These are phyloP conservation scores for Aristolochia californica DNA, from an alignment of 164 flowering plant species.

Conservation along the genomic window DNA sequence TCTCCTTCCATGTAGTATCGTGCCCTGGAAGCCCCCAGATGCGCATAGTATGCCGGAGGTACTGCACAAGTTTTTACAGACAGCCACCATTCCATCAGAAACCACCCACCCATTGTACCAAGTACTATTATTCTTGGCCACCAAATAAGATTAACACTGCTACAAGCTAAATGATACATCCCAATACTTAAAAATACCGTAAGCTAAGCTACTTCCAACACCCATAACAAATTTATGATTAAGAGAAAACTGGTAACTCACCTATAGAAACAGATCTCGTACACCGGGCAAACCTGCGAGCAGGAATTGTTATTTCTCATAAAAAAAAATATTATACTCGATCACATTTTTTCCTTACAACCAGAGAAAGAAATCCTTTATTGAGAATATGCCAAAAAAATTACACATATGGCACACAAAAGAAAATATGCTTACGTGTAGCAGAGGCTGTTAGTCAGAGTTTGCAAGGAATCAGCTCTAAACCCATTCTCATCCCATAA, in stretches of 20 bases:
- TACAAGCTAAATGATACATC: background rate
- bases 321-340: background rate
- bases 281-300: slow-evolving; percentile 73
- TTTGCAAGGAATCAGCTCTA: slow-evolving; percentile 47
- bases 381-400: background rate
- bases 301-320: background rate
- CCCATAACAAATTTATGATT: background rate
- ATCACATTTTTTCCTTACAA: background rate
- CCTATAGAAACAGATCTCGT: slow-evolving; percentile 85
- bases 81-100: background rate
- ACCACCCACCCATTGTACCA: background rate
- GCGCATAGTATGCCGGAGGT: slow-evolving; percentile 87
- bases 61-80: slow-evolving; percentile 32
- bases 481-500: slow-evolving; percentile 66
- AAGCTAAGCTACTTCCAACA: background rate
- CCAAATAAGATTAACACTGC: too few relatives aligned
- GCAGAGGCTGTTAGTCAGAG: slow-evolving; percentile 53
- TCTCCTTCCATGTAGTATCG: slow-evolving; percentile 54
- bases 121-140: background rate
- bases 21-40: slow-evolving; percentile 67
- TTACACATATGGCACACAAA: background rate
- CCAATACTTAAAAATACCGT: background rate
- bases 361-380: background rate
- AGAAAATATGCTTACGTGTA: slow-evolving; percentile 45
- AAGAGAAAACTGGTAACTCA: slow-evolving; percentile 16